A percentile compares a stretch with the other conserved stretches of the same genome.
These are phyloP conservation scores for Picochlorum sp. DNA, from an alignment of 139 green algal species.

Conservation along the genomic window DNA sequence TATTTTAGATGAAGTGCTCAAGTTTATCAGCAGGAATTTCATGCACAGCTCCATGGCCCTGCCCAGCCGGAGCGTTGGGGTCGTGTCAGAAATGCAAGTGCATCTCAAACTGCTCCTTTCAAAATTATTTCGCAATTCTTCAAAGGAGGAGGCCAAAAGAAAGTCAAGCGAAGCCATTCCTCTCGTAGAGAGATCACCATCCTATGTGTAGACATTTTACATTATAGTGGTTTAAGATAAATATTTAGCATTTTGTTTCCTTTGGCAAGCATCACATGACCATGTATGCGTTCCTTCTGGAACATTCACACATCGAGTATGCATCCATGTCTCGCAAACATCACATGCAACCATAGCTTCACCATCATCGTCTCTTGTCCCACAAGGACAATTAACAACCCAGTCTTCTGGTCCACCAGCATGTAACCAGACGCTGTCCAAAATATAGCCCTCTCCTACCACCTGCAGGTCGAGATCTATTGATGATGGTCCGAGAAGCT, in stretches of 20 bases:
- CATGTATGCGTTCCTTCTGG: slow-evolving; percentile 2
- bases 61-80: too few relatives aligned
- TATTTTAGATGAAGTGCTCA: slow-evolving; percentile 84
- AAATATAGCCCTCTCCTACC: slow-evolving; percentile 28
- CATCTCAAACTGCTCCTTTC: background rate
- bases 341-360: slow-evolving; percentile 95
- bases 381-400: slow-evolving; percentile 74
- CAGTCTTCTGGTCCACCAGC: slow-evolving; percentile 80
- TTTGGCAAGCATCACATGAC: background rate
- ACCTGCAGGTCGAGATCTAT: background rate
- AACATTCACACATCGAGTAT: slow-evolving; percentile 15
- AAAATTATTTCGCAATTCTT: background rate
- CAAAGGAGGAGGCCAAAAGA: slow-evolving; percentile 3
- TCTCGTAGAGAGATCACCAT: background rate
- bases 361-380: slow-evolving; percentile 83
- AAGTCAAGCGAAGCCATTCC: background rate
- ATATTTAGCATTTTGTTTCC: slow-evolving; percentile 5
- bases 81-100: too few relatives aligned
- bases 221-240: background rate
- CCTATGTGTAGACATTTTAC: background rate
- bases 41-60: background rate
- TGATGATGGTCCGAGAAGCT: background rate
- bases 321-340: slow-evolving; percentile 37
- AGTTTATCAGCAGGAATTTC: slow-evolving; percentile 39
- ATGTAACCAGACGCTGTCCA: slow-evolving; percentile 33